Conservation (phyloP, 176 grass and related monocot genomes). For the Musa acuminata region DNA sequence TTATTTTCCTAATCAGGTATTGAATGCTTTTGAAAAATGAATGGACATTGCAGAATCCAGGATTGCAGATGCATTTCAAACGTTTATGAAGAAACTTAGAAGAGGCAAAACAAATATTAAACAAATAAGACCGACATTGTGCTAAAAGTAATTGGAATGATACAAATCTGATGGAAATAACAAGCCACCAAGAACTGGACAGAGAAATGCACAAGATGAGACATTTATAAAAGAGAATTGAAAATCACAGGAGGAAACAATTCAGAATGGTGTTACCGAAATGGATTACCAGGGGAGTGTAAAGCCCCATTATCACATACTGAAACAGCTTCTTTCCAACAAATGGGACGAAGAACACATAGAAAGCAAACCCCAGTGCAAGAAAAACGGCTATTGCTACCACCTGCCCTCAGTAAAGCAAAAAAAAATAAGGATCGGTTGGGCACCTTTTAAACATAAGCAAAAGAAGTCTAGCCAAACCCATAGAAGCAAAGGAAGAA, state of each 20-base stretch:
- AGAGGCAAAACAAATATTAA: not conserved
- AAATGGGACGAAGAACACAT: slow-evolving; percentile 87
- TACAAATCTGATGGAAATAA: not conserved
- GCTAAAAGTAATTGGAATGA: not conserved
- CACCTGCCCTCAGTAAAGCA: slow-evolving; percentile 40
- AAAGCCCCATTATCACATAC: slow-evolving; percentile 54
- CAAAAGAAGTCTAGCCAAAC: not conserved
- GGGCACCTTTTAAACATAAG: no score
- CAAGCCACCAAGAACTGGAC: not conserved
- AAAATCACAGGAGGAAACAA: not conserved
- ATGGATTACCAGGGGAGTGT: slow-evolving; percentile 66
- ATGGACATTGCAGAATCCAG: no score
- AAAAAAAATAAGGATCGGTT: not conserved
- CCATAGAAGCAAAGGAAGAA: not conserved
- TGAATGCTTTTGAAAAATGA: no score
- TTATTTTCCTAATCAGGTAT: no score
- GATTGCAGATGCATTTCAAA: not conserved
- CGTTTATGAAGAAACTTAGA: not conserved
- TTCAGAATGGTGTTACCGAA: not conserved
- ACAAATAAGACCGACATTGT: not conserved
- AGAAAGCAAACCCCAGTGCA: slow-evolving; percentile 82
- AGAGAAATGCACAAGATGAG: not conserved
- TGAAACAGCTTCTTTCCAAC: slow-evolving; percentile 54
- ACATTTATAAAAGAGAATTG: not conserved
- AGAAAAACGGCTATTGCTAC: slow-evolving; percentile 90